A percentile compares a stretch with the other conserved stretches of the same genome.
Conservation (phyloP, 768 basidiomycete genomes). For the Leccinum barrowsii region DNA sequence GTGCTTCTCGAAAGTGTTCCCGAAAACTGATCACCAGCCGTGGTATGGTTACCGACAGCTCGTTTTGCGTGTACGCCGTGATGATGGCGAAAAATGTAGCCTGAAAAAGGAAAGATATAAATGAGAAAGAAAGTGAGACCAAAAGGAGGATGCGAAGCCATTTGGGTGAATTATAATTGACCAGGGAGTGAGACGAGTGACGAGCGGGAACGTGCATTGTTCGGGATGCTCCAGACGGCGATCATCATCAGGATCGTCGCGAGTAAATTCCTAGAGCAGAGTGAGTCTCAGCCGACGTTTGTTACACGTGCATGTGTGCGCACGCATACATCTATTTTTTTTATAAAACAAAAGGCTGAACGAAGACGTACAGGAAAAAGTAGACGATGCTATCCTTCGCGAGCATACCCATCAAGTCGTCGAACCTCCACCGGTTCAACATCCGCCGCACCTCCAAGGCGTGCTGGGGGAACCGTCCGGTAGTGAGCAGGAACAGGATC, state of each 20-base stretch:
- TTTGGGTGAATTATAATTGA: not conserved
- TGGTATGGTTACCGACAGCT: conserved; percentile 16
- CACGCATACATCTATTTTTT: not conserved
- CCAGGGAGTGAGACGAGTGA: not conserved
- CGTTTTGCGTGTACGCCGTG: conserved; percentile 18
- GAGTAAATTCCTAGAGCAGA: conserved; percentile 12
- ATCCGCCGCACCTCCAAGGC: conserved; percentile 6
- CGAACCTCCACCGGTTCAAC: conserved; percentile 6
- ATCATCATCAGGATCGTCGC: conserved; percentile 17
- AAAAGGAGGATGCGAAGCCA: not conserved
- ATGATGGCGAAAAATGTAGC: conserved; percentile 9
- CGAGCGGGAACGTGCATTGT: conserved; percentile 5
- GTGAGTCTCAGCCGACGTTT: not conserved
- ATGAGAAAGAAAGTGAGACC: not conserved
- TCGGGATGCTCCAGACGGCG: conserved; percentile 10
- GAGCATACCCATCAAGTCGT: conserved; percentile 16
- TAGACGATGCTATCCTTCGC: conserved; percentile 18
- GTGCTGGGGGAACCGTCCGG: conserved; percentile 13
- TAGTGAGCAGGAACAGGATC: conserved; percentile 16
- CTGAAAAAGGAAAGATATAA: not conserved
- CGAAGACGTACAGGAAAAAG: conserved; percentile 15
- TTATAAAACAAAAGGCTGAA: not conserved
- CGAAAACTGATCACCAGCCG: conserved; percentile 20
- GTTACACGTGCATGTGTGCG: not conserved
- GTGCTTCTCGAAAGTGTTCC: conserved; percentile 8